phyloP scores from a whole-genome alignment of 2,329 filamentous ascomycete genomes.

The Exserohilum turcica region DNA sequence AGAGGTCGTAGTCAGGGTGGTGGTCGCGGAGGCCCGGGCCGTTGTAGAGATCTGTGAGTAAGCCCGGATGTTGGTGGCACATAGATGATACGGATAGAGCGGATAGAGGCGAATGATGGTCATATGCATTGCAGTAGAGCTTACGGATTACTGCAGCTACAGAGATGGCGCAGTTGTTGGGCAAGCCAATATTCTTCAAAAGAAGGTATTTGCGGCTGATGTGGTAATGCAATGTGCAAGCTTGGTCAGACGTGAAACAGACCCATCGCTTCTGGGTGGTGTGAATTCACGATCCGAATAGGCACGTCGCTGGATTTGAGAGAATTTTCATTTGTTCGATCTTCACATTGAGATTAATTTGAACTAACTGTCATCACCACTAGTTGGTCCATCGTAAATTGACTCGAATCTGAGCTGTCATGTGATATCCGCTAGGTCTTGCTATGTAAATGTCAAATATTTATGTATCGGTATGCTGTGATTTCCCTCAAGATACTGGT shows the following conservation, averaged over 20 bases:
- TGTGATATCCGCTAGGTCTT: background rate
- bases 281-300: background rate
- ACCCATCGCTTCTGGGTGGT: background rate
- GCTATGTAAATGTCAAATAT: background rate
- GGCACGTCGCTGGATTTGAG: background rate
- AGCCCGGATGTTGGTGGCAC: slow-evolving; percentile 4
- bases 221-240: slow-evolving; percentile 1
- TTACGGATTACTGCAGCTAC: slow-evolving; percentile 3
- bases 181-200: background rate
- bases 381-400: background rate
- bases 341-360: background rate
- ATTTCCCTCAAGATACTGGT: background rate
- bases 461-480: background rate
- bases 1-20: slow-evolving; percentile 1
- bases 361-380: background rate
- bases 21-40: slow-evolving; percentile 5
- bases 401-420: background rate
- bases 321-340: background rate
- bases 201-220: background rate
- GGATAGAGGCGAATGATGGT: slow-evolving; percentile 11
- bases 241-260: slow-evolving; percentile 3
- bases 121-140: slow-evolving; percentile 7
- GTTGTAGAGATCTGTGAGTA: background rate
- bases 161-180: slow-evolving; percentile 10
- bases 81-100: background rate